phyloP scores from a whole-genome alignment of 306 rosid genomes.

The Clitoria ternatea region DNA sequence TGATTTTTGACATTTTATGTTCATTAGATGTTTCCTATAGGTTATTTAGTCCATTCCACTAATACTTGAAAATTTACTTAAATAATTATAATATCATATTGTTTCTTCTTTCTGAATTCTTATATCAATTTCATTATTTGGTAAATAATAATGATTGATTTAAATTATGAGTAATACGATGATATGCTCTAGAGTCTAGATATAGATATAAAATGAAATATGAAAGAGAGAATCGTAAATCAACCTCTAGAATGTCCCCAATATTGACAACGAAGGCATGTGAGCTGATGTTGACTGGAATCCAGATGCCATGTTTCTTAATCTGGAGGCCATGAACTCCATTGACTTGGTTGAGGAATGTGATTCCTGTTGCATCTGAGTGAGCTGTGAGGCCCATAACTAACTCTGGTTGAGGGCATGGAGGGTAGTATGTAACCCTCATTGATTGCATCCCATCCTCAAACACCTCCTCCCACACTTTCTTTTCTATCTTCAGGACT shows the following conservation, averaged over 20 bases:
- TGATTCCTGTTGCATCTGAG: conserved; percentile 50
- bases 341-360: conserved; percentile 56
- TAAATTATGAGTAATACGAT: too few relatives aligned
- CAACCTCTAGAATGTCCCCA: conserved; percentile 64
- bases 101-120: too few relatives aligned
- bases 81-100: too few relatives aligned
- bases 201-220: neutral
- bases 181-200: too few relatives aligned
- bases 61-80: too few relatives aligned
- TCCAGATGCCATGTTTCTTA: conserved; percentile 60
- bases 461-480: conserved; percentile 30
- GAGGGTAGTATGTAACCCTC: conserved; percentile 65
- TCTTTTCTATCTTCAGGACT: conserved; percentile 26
- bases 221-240: neutral
- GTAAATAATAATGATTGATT: too few relatives aligned
- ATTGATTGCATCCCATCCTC: conserved; percentile 52
- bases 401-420: conserved; percentile 62
- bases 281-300: conserved; percentile 31
- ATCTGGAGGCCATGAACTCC: conserved; percentile 60
- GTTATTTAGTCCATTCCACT: too few relatives aligned
- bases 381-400: conserved; percentile 52
- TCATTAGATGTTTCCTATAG: too few relatives aligned
- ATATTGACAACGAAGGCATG: conserved; percentile 49
- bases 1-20: too few relatives aligned
- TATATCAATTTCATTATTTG: too few relatives aligned